Percentiles rank a stretch among this genome's conserved stretches.
These are phyloP conservation scores for Fusarium nodosum DNA, from an alignment of 2,329 filamentous ascomycete species.

Conservation along the genomic window DNA sequence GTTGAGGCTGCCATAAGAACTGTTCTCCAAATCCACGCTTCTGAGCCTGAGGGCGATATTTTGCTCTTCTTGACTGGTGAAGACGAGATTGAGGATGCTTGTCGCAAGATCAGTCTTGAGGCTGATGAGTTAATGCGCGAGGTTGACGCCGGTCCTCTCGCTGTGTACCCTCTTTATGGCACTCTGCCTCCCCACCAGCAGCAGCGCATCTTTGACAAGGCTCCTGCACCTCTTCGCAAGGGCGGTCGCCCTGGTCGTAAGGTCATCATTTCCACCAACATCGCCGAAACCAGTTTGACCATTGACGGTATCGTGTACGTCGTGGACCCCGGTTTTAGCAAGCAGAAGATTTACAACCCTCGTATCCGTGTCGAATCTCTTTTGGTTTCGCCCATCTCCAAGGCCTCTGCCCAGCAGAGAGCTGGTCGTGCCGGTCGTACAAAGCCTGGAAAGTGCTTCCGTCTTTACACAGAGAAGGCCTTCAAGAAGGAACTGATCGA, in stretches of 20 bases:
- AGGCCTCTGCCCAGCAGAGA: conserved; percentile 95
- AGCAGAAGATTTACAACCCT: conserved; percentile 99
- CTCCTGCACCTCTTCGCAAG: conserved; percentile 77
- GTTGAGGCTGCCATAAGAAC: conserved; percentile 95
- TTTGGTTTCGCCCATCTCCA: conserved; percentile 97
- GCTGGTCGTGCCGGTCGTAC: conserved; percentile 99
- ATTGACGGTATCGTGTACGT: conserved; percentile 99
- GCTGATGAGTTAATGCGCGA: conserved; percentile 92
- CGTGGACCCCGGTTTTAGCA: conserved; percentile 98
- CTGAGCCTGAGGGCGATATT: conserved; percentile 92
- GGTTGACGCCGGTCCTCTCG: conserved; percentile 89
- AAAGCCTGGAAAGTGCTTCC: conserved; percentile 97
- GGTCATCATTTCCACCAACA: conserved; percentile 95
- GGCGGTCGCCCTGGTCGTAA: conserved; percentile 93
- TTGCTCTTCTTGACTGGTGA: conserved; percentile 96
- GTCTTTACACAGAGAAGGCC: conserved; percentile 92
- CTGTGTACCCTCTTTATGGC: conserved; percentile 94
- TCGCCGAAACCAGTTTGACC: conserved; percentile 96
- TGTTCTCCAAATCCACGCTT: conserved; percentile 95
- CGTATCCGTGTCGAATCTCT: conserved; percentile 96
- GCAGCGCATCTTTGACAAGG: conserved; percentile 93
- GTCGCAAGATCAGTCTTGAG: conserved; percentile 90
- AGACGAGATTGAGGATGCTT: conserved; percentile 98
- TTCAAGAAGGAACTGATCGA: conserved; percentile 99
- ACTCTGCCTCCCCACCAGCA: conserved; percentile 93